Evolutionary conservation across 208 protist species (phyloP), one percentile per base, ranked within the genome.

Genomic region (Vickermania ingenoplastis): DNA sequence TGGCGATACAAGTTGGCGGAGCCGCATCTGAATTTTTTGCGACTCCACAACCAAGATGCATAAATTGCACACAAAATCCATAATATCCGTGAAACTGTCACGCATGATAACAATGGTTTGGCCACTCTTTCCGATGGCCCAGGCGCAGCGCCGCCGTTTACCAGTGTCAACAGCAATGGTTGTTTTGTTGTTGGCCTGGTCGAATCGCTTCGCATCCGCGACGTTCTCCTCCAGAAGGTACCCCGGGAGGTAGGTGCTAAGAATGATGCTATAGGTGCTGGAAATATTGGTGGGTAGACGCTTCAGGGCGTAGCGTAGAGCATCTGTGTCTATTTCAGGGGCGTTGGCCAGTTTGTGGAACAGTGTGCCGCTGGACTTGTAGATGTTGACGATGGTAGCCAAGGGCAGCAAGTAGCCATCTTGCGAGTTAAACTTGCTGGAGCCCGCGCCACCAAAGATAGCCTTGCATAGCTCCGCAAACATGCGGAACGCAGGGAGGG

Each of bases 31-130:
- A 21, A 93, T 69, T 65, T 93, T 93, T 41, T 70, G 61, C 0
- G 76, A 66, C 62, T 94, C 87, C 22, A 94, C 67, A 55, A 71
- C 77, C 57, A 88, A 79, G 45, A 94, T 86, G 59, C 81, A 90
- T 24, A 94, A 57, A 60, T 78, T 87, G 17, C 81, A 86, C 50
- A 92, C 71, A 62, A 94, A 90, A 59, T 94, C 87, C 24, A 94
- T 74, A 21, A 86, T 74, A 65, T 94, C 87, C 0, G 87, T 91
- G 75, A 83, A 88, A 30, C 77, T 75, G 68, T 94, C 87, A 5
- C 87, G 79, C 67, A 89, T 87, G 41, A 94, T 69, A 25, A 94
- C 65, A 23, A 92, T 26, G n/a, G 82, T 88, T 57, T 92, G 81
- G 7, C 76, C 81, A 1, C 75, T 77, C 25, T 72, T 71, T 21